Conservation (phyloP, 805 yeast genomes). For the Spencermartinsiella europaea region DNA sequence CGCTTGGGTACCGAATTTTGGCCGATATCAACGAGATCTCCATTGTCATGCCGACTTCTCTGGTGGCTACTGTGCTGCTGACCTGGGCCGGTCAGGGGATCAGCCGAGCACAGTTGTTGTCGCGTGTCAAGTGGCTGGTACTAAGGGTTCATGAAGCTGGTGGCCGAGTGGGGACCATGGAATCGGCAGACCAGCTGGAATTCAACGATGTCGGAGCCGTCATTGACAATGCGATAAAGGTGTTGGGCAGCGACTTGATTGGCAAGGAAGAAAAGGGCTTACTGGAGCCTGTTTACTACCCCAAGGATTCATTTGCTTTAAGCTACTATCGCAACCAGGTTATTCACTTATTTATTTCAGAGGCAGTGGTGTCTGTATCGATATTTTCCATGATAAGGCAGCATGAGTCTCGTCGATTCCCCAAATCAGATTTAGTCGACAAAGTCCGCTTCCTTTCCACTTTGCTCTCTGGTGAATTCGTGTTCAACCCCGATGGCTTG, state of each 20-base stretch:
- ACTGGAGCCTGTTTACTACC: constrained; percentile 35
- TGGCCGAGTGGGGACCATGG: constrained; percentile 37
- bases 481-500: constrained; percentile 35
- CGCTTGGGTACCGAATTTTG: constrained; percentile 49
- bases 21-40: constrained; percentile 48
- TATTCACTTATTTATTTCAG: constrained; percentile 49
- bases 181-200: constrained; percentile 22
- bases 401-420: constrained; percentile 21
- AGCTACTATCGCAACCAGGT: constrained; percentile 54
- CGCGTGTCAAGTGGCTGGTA: constrained; percentile 34
- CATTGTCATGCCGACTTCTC: constrained; percentile 49
- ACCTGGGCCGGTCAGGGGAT: constrained; percentile 38
- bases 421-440: constrained; percentile 25
- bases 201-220: constrained; percentile 27
- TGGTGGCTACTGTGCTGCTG: constrained; percentile 44
- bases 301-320: constrained; percentile 50
- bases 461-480: constrained; percentile 37
- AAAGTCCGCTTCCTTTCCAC: constrained; percentile 33
- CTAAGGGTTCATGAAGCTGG: constrained; percentile 32
- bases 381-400: constrained; percentile 31
- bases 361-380: constrained; percentile 43
- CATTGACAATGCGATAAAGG: constrained; percentile 36
- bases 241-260: constrained; percentile 36
- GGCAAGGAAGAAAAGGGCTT: constrained; percentile 28
- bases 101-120: constrained; percentile 31